These are phyloP conservation scores for Hypholoma sublateritium DNA, from an alignment of 768 basidiomycete species.

Conservation along the genomic window DNA sequence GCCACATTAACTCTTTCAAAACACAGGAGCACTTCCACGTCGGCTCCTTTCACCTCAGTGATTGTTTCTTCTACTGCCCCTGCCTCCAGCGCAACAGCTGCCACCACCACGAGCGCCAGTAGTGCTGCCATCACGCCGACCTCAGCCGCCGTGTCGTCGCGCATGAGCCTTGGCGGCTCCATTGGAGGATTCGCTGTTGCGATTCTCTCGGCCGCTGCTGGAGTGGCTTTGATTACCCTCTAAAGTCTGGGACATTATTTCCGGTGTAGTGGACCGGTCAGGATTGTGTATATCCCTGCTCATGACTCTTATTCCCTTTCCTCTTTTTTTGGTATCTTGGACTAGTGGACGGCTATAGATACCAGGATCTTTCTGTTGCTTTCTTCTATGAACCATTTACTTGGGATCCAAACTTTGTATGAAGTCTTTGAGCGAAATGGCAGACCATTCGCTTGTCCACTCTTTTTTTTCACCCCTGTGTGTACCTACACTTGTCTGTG, in stretches of 20 bases:
- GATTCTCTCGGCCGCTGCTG: constrained; percentile 46
- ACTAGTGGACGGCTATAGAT: neutral
- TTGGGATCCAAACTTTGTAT: too few species aligned
- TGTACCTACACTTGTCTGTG: constrained; percentile 7
- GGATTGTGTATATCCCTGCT: neutral
- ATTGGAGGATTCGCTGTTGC: constrained; percentile 27
- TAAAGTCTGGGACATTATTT: constrained; percentile 20
- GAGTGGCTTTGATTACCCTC: constrained; percentile 44
- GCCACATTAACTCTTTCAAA: neutral
- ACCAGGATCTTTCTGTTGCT: neutral
- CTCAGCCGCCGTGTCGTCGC: constrained; percentile 31
- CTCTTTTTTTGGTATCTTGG: neutral
- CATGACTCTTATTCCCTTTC: neutral
- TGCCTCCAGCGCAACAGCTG: constrained; percentile 10
- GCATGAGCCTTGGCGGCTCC: constrained; percentile 21
- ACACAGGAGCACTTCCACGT: neutral
- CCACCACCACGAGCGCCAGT: constrained; percentile 13
- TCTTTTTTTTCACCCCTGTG: constrained; percentile 8
- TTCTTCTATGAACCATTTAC: neutral
- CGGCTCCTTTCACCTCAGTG: constrained; percentile 6
- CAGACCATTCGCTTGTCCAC: constrained; percentile 15
- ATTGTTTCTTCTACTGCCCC: constrained; percentile 10
- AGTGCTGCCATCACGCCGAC: constrained; percentile 23
- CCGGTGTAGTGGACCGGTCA: neutral
- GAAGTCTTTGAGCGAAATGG: constrained; percentile 8